Evolutionary conservation across 306 rosid species (phyloP).

Genomic region (Heteromeles arbutifolia): DNA sequence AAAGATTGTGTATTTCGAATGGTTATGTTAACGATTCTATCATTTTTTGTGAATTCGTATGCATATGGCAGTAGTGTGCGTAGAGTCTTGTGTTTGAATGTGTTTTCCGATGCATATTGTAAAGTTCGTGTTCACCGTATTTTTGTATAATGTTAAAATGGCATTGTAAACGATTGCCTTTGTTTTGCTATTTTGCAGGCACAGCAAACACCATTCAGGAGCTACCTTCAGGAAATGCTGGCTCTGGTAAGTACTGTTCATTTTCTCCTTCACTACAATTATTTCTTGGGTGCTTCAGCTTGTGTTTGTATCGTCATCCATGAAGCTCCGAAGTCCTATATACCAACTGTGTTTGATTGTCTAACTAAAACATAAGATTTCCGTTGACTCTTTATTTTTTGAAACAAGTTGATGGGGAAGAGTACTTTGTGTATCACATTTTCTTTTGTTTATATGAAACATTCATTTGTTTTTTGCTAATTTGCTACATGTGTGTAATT

Average conservation of each 20-base stretch:
- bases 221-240: constrained; percentile 86
- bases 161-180: not conserved
- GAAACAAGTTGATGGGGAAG: not conserved
- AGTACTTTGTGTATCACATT: not conserved
- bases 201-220: constrained; percentile 92
- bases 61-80: too few species aligned
- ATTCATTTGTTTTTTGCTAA: not conserved
- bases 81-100: not conserved
- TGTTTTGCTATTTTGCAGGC: constrained; percentile 39
- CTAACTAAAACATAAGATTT: not conserved
- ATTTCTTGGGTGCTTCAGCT: not conserved
- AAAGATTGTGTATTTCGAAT: not conserved
- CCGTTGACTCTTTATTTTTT: not conserved
- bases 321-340: not conserved
- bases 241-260: constrained; percentile 46
- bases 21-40: not conserved
- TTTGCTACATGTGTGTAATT: not conserved
- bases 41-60: too few species aligned
- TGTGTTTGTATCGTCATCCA: not conserved
- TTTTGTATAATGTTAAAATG: not conserved
- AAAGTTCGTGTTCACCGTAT: not conserved
- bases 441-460: not conserved
- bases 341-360: not conserved
- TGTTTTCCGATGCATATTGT: not conserved
- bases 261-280: not conserved